Base-by-base conservation (phyloP, 2,329 filamentous ascomycete species). In the Colletotrichum coccodes region DNA sequence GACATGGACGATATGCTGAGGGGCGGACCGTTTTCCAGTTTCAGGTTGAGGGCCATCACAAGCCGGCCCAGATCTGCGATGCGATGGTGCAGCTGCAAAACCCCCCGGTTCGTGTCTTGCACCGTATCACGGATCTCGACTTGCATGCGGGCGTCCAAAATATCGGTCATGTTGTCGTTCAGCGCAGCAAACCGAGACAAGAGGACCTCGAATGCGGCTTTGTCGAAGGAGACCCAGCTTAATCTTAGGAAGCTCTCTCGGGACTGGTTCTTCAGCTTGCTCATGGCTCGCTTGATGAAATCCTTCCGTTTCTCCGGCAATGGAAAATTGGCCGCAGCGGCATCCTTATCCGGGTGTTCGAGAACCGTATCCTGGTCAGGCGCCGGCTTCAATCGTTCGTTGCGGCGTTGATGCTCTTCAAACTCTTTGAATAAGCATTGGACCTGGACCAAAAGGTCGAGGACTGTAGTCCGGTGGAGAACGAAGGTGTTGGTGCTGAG, bases 81-180 rank as follows among this genome's bases (percentile, higher is more conserved):
- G 70, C 83, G 81, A 71, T 83, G 82, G 63, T 85, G 82, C 1
- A 86, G 77, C 46, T 85, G 80, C 32, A 85, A 73, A 16, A 86
- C 80, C 1, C 82, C 82, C 16, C 83, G 75, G 54, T 85, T 85
- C 4, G 83, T 85, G 60, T 85, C 82, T 66, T 85, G 82, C 3
- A 84, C 83, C 1, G 82, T 84, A 38, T 83, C 76, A 28, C 82
- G 80, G 58, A 85, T 84, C 71, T 85, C 84, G 3, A 82, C 79
- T 70, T 85, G 83, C 64, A 85, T 74, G 4, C 80, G 79, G 36
- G 83, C 80, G 60, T 85, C 83, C 9, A 85, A 75, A 6, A 86
- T 81, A 61, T 82, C 79, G 30, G 82, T 85, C 79, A 85, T 85
- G 70, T 78, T 81, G 70, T 85, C 83, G 71, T 85, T 85, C 6